phyloP scores from a whole-genome alignment of 2,329 filamentous ascomycete species.

The Talaromyces sp. region DNA sequence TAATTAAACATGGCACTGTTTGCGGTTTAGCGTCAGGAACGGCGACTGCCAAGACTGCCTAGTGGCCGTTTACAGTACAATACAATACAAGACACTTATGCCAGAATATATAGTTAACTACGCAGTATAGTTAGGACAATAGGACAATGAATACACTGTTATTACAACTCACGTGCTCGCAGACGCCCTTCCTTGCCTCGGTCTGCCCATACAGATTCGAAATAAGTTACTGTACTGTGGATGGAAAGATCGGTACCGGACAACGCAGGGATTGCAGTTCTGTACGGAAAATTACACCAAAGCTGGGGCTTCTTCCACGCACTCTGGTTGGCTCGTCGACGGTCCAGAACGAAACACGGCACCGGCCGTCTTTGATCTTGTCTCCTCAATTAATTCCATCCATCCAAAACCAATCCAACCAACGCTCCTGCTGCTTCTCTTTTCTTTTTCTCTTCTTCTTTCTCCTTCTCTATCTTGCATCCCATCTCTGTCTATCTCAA shows the following conservation, averaged over 20 bases:
- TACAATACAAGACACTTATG: too few relatives aligned
- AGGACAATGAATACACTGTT: too few relatives aligned
- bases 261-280: neutral
- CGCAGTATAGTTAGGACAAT: too few relatives aligned
- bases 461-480: neutral
- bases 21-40: slow-evolving; percentile 12
- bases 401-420: neutral
- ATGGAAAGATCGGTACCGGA: too few relatives aligned
- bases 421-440: too few relatives aligned
- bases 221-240: neutral
- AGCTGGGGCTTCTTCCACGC: neutral
- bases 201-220: too few relatives aligned
- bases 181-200: too few relatives aligned
- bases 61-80: too few relatives aligned
- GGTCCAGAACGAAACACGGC: slow-evolving; percentile 1
- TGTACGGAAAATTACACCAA: neutral
- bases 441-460: neutral
- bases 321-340: neutral
- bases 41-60: slow-evolving; percentile 3
- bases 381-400: neutral
- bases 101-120: too few relatives aligned
- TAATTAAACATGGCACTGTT: slow-evolving; percentile 14
- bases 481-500: neutral
- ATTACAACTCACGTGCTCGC: too few relatives aligned
- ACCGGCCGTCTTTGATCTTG: neutral